These are phyloP conservation scores for Ustilago tritici DNA, from an alignment of 1,284 basidiomycete genomes.

Conservation along the genomic window DNA sequence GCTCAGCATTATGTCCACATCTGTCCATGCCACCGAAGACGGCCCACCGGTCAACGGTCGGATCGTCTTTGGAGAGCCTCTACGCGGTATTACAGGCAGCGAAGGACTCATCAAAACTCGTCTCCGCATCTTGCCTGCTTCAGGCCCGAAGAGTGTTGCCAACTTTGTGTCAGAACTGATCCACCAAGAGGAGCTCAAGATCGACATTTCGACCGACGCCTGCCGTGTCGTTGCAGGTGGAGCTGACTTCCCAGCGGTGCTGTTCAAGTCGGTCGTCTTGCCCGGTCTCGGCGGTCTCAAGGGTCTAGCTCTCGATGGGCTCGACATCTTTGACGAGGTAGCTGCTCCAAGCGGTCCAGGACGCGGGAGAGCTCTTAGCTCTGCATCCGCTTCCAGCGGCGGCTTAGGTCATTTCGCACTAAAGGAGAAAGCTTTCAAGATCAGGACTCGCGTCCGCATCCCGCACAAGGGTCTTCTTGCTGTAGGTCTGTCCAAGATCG, in stretches of 20 bases:
- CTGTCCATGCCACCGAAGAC: constrained; percentile 7
- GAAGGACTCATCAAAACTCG: constrained; percentile 31
- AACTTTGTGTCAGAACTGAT: constrained; percentile 54
- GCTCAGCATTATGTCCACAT: constrained; percentile 23
- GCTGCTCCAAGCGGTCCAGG: constrained; percentile 43
- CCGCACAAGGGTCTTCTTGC: constrained; percentile 36
- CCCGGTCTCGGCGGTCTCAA: constrained; percentile 53
- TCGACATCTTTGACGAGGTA: constrained; percentile 58
- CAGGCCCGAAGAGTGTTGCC: constrained; percentile 30
- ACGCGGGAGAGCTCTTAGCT: constrained; percentile 35
- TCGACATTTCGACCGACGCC: constrained; percentile 39
- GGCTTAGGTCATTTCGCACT: constrained; percentile 14
- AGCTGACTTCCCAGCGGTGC: constrained; percentile 45
- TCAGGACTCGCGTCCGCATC: constrained; percentile 36
- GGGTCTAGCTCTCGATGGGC: constrained; percentile 37
- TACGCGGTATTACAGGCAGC: constrained; percentile 43
- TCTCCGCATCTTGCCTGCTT: constrained; percentile 35
- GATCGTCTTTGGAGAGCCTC: constrained; percentile 38
- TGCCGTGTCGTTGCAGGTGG: constrained; percentile 51
- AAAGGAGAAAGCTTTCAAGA: constrained; percentile 41
- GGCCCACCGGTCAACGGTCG: constrained; percentile 27
- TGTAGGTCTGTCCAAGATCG: constrained; percentile 43
- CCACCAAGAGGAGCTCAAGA: constrained; percentile 21
- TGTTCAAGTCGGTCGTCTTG: constrained; percentile 52
- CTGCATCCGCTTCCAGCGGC: constrained; percentile 41